Base-by-base conservation (phyloP, 805 yeast genomes). In the Candida mattraensis region DNA sequence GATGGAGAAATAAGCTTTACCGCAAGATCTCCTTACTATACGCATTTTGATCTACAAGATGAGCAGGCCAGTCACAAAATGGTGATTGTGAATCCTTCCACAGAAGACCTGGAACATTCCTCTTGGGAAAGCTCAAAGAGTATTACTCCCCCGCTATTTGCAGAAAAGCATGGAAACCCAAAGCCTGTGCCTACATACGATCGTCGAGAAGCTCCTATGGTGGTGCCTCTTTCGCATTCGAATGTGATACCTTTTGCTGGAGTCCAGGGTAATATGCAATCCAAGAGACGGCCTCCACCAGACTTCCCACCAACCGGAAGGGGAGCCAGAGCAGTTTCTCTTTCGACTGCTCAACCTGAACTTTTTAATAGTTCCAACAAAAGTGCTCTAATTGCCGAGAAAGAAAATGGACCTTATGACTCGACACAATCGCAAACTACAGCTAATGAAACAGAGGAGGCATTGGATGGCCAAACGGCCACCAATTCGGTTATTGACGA, bases 231-330 rank as follows among this genome's bases (percentile, higher is more conserved):
- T 18, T 45, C 56, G 15, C 61, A 56, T 35, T 47, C 61, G 5
- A 38, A 28, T 14, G 42, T 43, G 16, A 53, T 54, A 10, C 38
- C 53, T 8, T 48, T 57, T 3, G 46, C 36, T 3, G 40, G 49
- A 10, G 20, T 35, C 9, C 35, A 39, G 3, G 27, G 35, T 2
- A 16, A 38, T 2, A 22, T 18, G 8, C 40, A 33, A 12, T 30
- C 33, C 15, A 35, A 18, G 4, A 50, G 63, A 40, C 55, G 72
- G 38, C 71, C 70, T 10, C 71, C 71, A 3, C 70, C 70, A 1
- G 62, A 53, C 21, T 56, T 54, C 26, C 63, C 63, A 11, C 50
- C 64, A 3, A 57, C 66, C 6, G 66, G 64, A 2, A 53, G 72
- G 35, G 58, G 52, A 12, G 58, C 63, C 4, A 49, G 72, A 37